Percentiles rank a stretch among this genome's conserved stretches.
phyloP scores from a whole-genome alignment of 129 eudicot genomes.

The Flaveria bidentis region DNA sequence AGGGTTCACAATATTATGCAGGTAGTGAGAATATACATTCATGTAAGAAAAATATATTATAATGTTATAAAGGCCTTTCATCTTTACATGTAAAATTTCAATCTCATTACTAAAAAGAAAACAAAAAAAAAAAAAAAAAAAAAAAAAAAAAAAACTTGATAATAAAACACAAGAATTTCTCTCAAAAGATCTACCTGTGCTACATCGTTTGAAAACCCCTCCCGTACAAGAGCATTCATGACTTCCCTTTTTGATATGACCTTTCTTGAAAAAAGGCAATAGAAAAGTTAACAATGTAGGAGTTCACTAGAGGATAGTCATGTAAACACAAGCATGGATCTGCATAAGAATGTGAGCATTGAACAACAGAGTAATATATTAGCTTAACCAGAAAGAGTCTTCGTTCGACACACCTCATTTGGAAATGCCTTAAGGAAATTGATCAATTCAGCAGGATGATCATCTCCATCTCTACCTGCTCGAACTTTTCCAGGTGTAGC shows the following conservation, averaged over 20 bases:
- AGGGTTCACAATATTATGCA: background rate
- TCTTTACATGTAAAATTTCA: slow-evolving; percentile 7
- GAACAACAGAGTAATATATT: background rate
- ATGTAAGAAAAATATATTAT: slow-evolving; percentile 3
- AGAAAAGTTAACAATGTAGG: slow-evolving; percentile 19
- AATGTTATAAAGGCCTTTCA: background rate
- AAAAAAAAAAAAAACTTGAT: background rate
- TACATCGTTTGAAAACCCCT: slow-evolving; percentile 85
- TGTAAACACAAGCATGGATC: background rate
- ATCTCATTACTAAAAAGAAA: slow-evolving; percentile 7
- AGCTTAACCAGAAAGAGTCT: background rate
- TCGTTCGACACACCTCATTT: slow-evolving; percentile 49
- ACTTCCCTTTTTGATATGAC: slow-evolving; percentile 74
- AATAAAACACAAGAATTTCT: slow-evolving; percentile 8
- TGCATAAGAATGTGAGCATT: background rate
- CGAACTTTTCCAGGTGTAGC: slow-evolving; percentile 97
- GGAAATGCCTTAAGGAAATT: slow-evolving; percentile 63
- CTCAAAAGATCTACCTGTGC: slow-evolving; percentile 65
- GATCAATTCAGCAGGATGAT: slow-evolving; percentile 92
- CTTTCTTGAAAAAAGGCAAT: slow-evolving; percentile 64
- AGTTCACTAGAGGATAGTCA: slow-evolving; percentile 22
- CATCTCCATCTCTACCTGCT: slow-evolving; percentile 93
- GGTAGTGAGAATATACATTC: slow-evolving; percentile 10
- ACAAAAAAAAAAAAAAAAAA: background rate
- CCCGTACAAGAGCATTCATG: slow-evolving; percentile 55